Conservation (phyloP, 2,329 filamentous ascomycete species). For the Escovopsis sp. region DNA sequence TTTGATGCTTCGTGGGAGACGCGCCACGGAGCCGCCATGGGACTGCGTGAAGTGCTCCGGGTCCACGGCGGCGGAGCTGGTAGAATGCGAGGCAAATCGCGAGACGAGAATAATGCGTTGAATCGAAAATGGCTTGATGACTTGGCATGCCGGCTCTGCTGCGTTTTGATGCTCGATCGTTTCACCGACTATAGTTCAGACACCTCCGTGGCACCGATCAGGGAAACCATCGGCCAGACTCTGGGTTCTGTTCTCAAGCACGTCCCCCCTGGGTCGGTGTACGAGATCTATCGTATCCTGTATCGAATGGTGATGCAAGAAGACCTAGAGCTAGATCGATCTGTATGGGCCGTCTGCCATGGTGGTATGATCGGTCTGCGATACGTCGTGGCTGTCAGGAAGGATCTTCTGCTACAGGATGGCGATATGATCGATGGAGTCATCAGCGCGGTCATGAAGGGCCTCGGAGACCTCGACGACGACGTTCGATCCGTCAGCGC, state of each 20-base stretch:
- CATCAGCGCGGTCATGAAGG: constrained; percentile 85
- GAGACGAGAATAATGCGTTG: constrained; percentile 58
- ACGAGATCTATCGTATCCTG: constrained; percentile 70
- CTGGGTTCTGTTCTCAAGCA: constrained; percentile 80
- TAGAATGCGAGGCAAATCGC: constrained; percentile 53
- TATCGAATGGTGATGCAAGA: constrained; percentile 86
- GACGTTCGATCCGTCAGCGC: constrained; percentile 95
- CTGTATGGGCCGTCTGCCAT: constrained; percentile 89
- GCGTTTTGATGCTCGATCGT: constrained; percentile 90
- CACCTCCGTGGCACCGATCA: constrained; percentile 88
- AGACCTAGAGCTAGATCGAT: constrained; percentile 56
- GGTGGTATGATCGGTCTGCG: constrained; percentile 94
- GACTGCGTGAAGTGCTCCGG: constrained; percentile 75
- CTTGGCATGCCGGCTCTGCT: constrained; percentile 84
- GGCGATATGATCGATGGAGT: constrained; percentile 83
- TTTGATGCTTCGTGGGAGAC: constrained; percentile 94
- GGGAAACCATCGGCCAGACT: constrained; percentile 89
- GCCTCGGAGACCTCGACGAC: constrained; percentile 78
- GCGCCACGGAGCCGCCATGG: constrained; percentile 91
- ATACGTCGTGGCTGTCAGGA: constrained; percentile 89
- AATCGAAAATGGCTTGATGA: constrained; percentile 89
- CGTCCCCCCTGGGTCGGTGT: constrained; percentile 63
- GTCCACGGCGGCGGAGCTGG: constrained; percentile 87
- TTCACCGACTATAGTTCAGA: constrained; percentile 98
- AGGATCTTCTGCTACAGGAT: constrained; percentile 77